phyloP scores from a whole-genome alignment of 2,329 filamentous ascomycete species.

The Neopestalotiopsis sp. region DNA sequence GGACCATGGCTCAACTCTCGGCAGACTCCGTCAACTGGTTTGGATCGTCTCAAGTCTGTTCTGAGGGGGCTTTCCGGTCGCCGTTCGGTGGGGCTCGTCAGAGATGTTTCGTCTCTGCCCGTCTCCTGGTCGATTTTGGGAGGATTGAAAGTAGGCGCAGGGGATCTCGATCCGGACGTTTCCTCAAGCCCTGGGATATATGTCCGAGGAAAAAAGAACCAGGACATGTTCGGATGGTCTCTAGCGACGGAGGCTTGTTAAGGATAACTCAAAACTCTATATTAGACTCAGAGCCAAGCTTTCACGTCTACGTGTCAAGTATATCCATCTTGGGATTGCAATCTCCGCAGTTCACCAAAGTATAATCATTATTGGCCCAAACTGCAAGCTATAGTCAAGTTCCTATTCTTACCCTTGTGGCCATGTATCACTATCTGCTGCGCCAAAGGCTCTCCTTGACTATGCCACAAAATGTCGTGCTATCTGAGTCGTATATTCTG shows the following conservation, averaged over 20 bases:
- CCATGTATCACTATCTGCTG: background rate
- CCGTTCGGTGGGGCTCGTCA: slow-evolving; percentile 25
- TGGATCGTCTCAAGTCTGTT: slow-evolving; percentile 16
- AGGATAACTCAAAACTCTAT: background rate
- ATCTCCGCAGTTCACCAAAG: background rate
- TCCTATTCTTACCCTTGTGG: background rate
- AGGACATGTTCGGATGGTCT: background rate
- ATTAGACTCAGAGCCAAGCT: slow-evolving; percentile 7
- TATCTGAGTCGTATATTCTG: background rate
- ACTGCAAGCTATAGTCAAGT: background rate
- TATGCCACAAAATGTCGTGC: too few species aligned
- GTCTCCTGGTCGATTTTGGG: slow-evolving; percentile 8
- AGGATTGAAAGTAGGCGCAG: slow-evolving; percentile 12
- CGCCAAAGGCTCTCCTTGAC: background rate
- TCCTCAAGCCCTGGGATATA: background rate
- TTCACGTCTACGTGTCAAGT: background rate
- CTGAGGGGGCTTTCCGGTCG: slow-evolving; percentile 24
- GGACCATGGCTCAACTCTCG: slow-evolving; percentile 1
- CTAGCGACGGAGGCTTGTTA: background rate
- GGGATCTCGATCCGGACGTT: background rate
- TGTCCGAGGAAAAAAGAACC: background rate
- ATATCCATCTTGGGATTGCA: background rate
- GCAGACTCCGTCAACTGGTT: slow-evolving; percentile 23
- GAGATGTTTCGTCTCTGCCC: slow-evolving; percentile 24
- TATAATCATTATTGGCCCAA: background rate